These are phyloP conservation scores for Colletotrichum simmondsii DNA, from an alignment of 2,329 filamentous ascomycete species.

Conservation along the genomic window DNA sequence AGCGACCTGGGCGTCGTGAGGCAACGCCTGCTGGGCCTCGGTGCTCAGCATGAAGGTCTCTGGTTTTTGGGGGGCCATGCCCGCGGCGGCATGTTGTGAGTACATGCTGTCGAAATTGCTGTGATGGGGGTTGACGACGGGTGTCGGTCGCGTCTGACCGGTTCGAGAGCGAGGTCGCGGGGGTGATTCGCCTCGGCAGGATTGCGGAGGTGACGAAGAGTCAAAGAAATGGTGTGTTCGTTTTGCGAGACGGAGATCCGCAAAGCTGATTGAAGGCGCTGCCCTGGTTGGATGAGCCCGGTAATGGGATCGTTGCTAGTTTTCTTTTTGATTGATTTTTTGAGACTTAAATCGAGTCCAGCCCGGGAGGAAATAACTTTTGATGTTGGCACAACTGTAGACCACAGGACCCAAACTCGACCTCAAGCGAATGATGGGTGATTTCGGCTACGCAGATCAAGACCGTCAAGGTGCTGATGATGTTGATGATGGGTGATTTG, in stretches of 20 bases:
- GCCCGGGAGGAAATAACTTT: slow-evolving; percentile 47
- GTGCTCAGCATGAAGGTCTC: slow-evolving; percentile 99
- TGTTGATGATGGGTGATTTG: not conserved
- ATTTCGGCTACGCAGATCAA: slow-evolving; percentile 44
- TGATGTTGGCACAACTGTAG: slow-evolving; percentile 33
- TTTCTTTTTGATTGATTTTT: slow-evolving; percentile 19
- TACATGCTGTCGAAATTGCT: slow-evolving; percentile 69
- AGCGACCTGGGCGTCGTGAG: slow-evolving; percentile 95
- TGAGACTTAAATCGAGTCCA: slow-evolving; percentile 54
- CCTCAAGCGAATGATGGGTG: slow-evolving; percentile 57
- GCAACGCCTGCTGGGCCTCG: slow-evolving; percentile 95
- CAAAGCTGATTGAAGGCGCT: slow-evolving; percentile 34
- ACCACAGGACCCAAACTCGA: slow-evolving; percentile 50
- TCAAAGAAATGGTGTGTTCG: slow-evolving; percentile 13
- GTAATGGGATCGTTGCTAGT: slow-evolving; percentile 2
- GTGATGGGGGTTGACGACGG: slow-evolving; percentile 29
- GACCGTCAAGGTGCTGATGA: slow-evolving; percentile 55
- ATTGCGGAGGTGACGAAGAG: not conserved
- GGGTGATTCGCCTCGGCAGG: slow-evolving; percentile 11
- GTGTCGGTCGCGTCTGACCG: slow-evolving; percentile 36
- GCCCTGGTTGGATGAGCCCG: slow-evolving; percentile 30
- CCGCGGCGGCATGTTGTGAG: slow-evolving; percentile 80
- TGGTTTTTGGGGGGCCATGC: slow-evolving; percentile 94
- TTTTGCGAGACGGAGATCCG: slow-evolving; percentile 11
- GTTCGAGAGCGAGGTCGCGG: slow-evolving; percentile 20